Percentiles rank a stretch among this genome's conserved stretches.
phyloP scores from a whole-genome alignment of 1,284 basidiomycete genomes.

The Trametes pubescens region DNA sequence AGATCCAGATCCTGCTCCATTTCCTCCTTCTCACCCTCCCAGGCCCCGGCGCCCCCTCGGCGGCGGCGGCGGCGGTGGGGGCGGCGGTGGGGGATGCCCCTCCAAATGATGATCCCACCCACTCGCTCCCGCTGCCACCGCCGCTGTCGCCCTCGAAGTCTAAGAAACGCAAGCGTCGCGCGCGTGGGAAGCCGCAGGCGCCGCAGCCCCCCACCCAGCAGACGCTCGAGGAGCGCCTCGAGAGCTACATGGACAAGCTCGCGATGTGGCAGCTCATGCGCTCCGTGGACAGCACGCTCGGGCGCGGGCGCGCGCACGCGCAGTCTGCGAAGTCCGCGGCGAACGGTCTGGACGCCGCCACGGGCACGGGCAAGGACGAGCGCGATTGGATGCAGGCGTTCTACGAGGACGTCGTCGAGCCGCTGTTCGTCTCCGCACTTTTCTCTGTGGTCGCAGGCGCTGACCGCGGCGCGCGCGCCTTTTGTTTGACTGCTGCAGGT shows the following conservation, averaged over 20 bases:
- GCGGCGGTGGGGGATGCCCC: slow-evolving; percentile 9
- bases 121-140: slow-evolving; percentile 24
- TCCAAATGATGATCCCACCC: slow-evolving; percentile 8
- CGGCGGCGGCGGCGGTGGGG: no score
- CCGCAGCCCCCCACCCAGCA: slow-evolving; percentile 27
- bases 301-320: slow-evolving; percentile 21
- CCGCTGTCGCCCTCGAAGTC: slow-evolving; percentile 34
- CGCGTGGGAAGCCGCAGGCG: slow-evolving; percentile 45
- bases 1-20: slow-evolving; percentile 76
- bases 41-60: slow-evolving; percentile 35
- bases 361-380: slow-evolving; percentile 43
- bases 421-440: slow-evolving; percentile 53
- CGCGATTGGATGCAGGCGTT: slow-evolving; percentile 79
- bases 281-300: slow-evolving; percentile 41
- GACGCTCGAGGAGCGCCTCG: slow-evolving; percentile 60
- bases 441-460: neutral
- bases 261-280: slow-evolving; percentile 76
- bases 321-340: slow-evolving; percentile 27
- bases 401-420: slow-evolving; percentile 69
- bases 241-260: slow-evolving; percentile 78
- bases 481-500: slow-evolving; percentile 49
- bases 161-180: slow-evolving; percentile 44
- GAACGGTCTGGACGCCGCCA: slow-evolving; percentile 34
- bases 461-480: slow-evolving; percentile 4
- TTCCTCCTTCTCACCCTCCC: slow-evolving; percentile 70